These are phyloP conservation scores for Umbelopsis sp. DNA, from an alignment of 371 early-diverging fungal species.

Conservation along the genomic window DNA sequence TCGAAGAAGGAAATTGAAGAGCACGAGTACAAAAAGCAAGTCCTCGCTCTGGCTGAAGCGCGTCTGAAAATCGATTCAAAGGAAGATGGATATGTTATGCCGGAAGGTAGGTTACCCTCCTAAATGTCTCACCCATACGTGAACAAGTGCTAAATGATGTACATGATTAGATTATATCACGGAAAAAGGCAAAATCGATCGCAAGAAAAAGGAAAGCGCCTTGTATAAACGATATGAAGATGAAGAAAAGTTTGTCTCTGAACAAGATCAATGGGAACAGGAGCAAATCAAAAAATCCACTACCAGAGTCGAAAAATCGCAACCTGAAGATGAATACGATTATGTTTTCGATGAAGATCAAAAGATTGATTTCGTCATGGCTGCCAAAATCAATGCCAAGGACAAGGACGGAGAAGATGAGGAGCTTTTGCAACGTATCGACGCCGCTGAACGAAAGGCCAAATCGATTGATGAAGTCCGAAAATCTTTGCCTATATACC, in stretches of 20 bases:
- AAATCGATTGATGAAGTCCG: conserved; percentile 87
- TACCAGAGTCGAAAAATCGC: conserved; percentile 43
- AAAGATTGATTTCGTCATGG: conserved; percentile 89
- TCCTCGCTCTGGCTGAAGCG: conserved; percentile 83
- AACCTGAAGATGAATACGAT: conserved; percentile 76
- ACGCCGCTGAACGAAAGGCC: conserved; percentile 71
- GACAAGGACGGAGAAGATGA: conserved; percentile 58
- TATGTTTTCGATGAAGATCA: conserved; percentile 94
- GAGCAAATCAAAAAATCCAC: conserved; percentile 76
- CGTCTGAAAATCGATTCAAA: conserved; percentile 78
- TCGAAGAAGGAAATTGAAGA: conserved; percentile 79
- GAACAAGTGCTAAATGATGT: background rate
- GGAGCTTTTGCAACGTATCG: conserved; percentile 62
- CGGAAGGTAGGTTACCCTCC: conserved; percentile 68
- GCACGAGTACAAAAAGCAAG: conserved; percentile 81
- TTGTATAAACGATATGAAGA: conserved; percentile 92
- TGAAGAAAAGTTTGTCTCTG: conserved; percentile 77
- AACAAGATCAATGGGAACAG: conserved; percentile 95
- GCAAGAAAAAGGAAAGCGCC: conserved; percentile 87
- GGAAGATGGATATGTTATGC: conserved; percentile 89
- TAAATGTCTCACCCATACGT: conserved; percentile 21
- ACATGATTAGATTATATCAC: conserved; percentile 71
- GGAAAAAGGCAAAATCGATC: conserved; percentile 94
- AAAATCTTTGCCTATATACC: conserved; percentile 90
- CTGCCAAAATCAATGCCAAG: conserved; percentile 66